Evolutionary conservation across 2,329 filamentous ascomycete genomes (phyloP), one percentile per base, ranked within the genome.

Genomic region (Immersiporthe knoxdaviesiana): DNA sequence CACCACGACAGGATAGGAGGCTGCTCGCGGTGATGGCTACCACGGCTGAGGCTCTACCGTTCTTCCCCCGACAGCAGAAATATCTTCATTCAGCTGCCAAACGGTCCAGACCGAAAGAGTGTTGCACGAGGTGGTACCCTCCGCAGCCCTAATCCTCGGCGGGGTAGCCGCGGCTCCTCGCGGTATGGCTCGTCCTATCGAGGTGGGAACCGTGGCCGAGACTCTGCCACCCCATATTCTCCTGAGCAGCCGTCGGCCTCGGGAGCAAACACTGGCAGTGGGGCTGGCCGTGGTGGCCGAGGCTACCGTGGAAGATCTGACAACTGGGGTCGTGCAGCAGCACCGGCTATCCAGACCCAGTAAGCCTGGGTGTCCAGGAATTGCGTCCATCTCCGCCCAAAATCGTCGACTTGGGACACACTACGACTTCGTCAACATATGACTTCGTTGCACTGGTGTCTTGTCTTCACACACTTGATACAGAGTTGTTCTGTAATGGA

Each of bases 1-100:
- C 85, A 47, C 90, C 88, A 75, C 82, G 85, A 1, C 79, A 89
- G 16, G 86, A 84, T 0, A 83, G 82, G 70, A 84, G 81, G 72
- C 84, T 89, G 54, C 75, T 81, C 39, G 77, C 88, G 10, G 70
- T 76, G 11, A 75, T 87, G 58, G 77, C 84, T 10, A 83, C 82
- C 18, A 85, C 79, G 70, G 76, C 80, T 65, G 83, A 86, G 60
- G 75, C 82, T 18, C 79, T 81, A 68, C 73, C 75, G 54, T 81
- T 86, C 63, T 68, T 76, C 50, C n/a, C 74, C 75, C 79, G 78
- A 76, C 11, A 77, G 78, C 5, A 79, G 75, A 59, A 75, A 77
- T 10, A 76, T 84, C 71, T 79, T 77, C 54, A 77, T 85, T 41
- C 72, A 75, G 16, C 77, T 85, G 11, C 83, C 82, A 1, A 81